These are phyloP conservation scores for Ustilago sp. DNA, from an alignment of 1,284 basidiomycete species.

Conservation along the genomic window DNA sequence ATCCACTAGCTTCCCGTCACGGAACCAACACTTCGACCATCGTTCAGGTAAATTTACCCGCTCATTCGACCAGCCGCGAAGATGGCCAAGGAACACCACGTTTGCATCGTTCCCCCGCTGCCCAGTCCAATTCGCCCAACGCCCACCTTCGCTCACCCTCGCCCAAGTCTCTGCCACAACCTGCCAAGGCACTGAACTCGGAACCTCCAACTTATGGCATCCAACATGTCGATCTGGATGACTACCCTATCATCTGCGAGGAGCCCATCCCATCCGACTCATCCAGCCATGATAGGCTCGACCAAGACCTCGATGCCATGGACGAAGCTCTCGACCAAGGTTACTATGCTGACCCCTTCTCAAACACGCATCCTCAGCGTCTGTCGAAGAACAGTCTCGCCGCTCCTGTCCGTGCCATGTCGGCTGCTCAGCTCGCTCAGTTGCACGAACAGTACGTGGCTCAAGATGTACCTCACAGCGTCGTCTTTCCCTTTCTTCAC, in stretches of 20 bases:
- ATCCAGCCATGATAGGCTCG: slow-evolving; percentile 18
- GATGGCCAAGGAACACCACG: slow-evolving; percentile 31
- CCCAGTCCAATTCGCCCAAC: slow-evolving; percentile 12
- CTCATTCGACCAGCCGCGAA: slow-evolving; percentile 14
- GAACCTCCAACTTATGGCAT: slow-evolving; percentile 46
- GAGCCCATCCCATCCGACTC: slow-evolving; percentile 24
- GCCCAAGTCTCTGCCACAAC: slow-evolving; percentile 27
- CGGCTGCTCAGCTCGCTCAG: slow-evolving; percentile 55
- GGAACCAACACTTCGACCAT: slow-evolving; percentile 51
- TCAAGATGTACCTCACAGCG: slow-evolving; percentile 60
- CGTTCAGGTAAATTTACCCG: slow-evolving; percentile 45
- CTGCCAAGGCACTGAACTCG: slow-evolving; percentile 2
- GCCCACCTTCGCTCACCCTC: slow-evolving; percentile 28
- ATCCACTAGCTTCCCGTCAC: slow-evolving; percentile 58
- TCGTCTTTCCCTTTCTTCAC: slow-evolving; percentile 67
- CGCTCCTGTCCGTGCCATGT: slow-evolving; percentile 61
- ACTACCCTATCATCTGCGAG: slow-evolving; percentile 54
- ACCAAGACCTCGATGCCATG: slow-evolving; percentile 17
- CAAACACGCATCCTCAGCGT: slow-evolving; percentile 2
- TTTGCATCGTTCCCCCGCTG: slow-evolving; percentile 23
- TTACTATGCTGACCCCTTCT: neutral
- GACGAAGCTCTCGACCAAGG: slow-evolving; percentile 5
- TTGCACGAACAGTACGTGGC: slow-evolving; percentile 54
- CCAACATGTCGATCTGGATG: slow-evolving; percentile 51
- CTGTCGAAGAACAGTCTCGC: slow-evolving; percentile 21